phyloP scores from a whole-genome alignment of 1,139 yeast genomes.

The Saccharomyces pastorianus region DNA sequence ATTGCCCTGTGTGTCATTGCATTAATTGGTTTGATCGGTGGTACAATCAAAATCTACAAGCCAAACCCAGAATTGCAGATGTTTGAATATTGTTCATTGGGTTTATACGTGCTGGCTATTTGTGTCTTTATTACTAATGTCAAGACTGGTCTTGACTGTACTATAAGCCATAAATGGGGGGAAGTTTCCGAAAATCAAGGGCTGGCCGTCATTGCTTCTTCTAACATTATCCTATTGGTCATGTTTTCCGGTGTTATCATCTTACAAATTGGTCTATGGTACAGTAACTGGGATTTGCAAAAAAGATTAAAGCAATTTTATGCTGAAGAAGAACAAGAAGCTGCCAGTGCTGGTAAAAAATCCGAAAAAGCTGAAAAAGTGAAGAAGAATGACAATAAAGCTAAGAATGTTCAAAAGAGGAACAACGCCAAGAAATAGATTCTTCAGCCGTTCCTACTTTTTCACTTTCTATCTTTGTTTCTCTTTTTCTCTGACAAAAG shows the following conservation, averaged over 20 bases:
- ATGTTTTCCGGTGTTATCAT: conserved; percentile 69
- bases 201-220: conserved; percentile 84
- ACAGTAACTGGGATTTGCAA: conserved; percentile 70
- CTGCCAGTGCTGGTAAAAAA: conserved; percentile 4
- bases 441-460: background rate
- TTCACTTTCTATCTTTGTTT: background rate
- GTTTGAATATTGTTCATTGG: conserved; percentile 83
- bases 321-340: conserved; percentile 36
- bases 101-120: conserved; percentile 59
- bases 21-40: conserved; percentile 59
- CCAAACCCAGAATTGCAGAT: conserved; percentile 76
- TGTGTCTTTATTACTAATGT: conserved; percentile 81
- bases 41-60: conserved; percentile 71
- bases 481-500: background rate
- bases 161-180: conserved; percentile 76
- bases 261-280: conserved; percentile 83
- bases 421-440: background rate
- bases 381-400: background rate
- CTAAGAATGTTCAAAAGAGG: background rate
- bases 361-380: conserved; percentile 5
- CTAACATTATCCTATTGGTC: conserved; percentile 67
- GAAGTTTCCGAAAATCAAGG: conserved; percentile 85
- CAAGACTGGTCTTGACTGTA: conserved; percentile 69
- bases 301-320: conserved; percentile 47
- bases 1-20: conserved; percentile 37